Conservation (phyloP, 2,329 filamentous ascomycete genomes). For the Penicillium freii region DNA sequence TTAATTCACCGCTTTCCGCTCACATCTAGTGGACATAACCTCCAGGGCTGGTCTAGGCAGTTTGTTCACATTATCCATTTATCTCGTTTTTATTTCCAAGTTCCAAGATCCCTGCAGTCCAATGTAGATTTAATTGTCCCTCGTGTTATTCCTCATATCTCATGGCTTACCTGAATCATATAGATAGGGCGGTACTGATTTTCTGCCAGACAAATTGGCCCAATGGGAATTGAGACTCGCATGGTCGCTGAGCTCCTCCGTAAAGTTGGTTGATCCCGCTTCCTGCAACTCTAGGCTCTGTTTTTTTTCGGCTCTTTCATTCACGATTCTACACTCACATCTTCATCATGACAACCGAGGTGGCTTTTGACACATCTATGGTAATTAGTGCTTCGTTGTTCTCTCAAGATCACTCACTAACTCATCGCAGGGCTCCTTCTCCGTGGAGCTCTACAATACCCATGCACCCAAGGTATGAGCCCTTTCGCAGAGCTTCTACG, state of each 20-base stretch:
- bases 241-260: neutral
- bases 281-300: slow-evolving; percentile 3
- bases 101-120: too few relatives aligned
- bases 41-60: too few relatives aligned
- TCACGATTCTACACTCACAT: neutral
- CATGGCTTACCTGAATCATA: neutral
- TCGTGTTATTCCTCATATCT: too few relatives aligned
- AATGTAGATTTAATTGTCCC: too few relatives aligned
- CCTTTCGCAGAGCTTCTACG: neutral
- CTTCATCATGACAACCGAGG: slow-evolving; percentile 67
- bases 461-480: slow-evolving; percentile 70
- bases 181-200: neutral
- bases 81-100: neutral
- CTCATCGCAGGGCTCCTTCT: slow-evolving; percentile 67
- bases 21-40: neutral
- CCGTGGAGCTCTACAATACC: slow-evolving; percentile 81
- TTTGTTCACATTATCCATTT: too few relatives aligned
- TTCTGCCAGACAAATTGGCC: slow-evolving; percentile 3
- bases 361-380: slow-evolving; percentile 83
- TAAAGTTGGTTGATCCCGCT: slow-evolving; percentile 3
- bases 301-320: neutral
- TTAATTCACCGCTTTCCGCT: neutral
- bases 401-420: slow-evolving; percentile 15
- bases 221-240: neutral
- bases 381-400: slow-evolving; percentile 45